Percentiles rank a stretch among this genome's conserved stretches.
These are phyloP conservation scores for Exophiala sideris DNA, from an alignment of 2,329 filamentous ascomycete genomes.

Conservation along the genomic window DNA sequence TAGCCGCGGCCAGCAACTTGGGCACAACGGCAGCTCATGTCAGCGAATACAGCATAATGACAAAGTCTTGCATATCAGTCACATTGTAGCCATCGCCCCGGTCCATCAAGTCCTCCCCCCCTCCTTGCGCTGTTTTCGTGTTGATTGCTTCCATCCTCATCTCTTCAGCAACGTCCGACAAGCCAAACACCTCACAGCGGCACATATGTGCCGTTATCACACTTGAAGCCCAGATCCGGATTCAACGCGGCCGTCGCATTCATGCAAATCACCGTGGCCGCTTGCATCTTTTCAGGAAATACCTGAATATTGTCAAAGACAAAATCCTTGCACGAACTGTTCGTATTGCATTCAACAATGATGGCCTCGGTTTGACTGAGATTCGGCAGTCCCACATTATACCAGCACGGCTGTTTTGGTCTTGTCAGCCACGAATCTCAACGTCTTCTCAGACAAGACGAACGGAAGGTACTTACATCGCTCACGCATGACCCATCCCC, in stretches of 20 bases:
- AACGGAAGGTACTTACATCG: slow-evolving; percentile 30
- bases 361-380: slow-evolving; percentile 42
- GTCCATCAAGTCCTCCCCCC: too few species aligned
- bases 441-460: too few species aligned
- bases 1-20: too few species aligned
- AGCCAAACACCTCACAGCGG: slow-evolving; percentile 1
- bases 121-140: not conserved
- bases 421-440: too few species aligned
- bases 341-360: slow-evolving; percentile 43
- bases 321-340: slow-evolving; percentile 39
- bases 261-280: slow-evolving; percentile 35
- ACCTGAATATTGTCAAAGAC: slow-evolving; percentile 34
- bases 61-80: too few species aligned
- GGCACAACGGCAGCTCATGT: too few species aligned
- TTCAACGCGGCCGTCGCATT: slow-evolving; percentile 36
- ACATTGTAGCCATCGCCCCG: too few species aligned
- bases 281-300: slow-evolving; percentile 32
- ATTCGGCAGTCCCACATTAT: slow-evolving; percentile 38
- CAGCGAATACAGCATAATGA: too few species aligned
- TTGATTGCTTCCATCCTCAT: not conserved
- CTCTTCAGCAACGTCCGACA: not conserved
- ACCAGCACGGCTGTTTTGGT: slow-evolving; percentile 41
- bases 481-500: slow-evolving; percentile 45
- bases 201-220: slow-evolving; percentile 35
- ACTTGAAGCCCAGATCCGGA: slow-evolving; percentile 36